phyloP scores from a whole-genome alignment of 768 basidiomycete genomes.

The Lyophyllum atratum region DNA sequence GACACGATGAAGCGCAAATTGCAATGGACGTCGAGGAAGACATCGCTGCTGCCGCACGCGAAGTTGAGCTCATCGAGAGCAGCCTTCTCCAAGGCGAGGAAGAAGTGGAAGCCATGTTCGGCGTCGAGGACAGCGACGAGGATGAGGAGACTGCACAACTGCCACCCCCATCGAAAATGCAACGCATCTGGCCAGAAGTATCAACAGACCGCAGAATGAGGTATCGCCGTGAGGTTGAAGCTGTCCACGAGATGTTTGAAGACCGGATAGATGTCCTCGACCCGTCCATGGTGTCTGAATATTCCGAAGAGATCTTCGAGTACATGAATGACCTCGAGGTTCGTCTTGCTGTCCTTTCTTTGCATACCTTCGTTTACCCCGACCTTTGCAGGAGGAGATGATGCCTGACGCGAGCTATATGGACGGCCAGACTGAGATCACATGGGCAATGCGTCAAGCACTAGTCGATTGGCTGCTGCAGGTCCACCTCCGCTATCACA shows the following conservation, averaged over 20 bases:
- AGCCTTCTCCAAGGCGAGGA: conserved; percentile 45
- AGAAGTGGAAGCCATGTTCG: conserved; percentile 69
- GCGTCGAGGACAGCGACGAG: conserved; percentile 49
- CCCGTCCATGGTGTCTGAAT: conserved; percentile 97
- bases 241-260: conserved; percentile 66
- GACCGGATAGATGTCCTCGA: conserved; percentile 78
- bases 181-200: conserved; percentile 75
- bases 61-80: conserved; percentile 43
- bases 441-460: conserved; percentile 93
- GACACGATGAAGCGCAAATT: conserved; percentile 38
- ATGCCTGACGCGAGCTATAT: conserved; percentile 96
- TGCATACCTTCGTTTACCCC: conserved; percentile 18
- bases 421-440: conserved; percentile 89
- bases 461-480: conserved; percentile 98
- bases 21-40: conserved; percentile 72
- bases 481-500: conserved; percentile 97
- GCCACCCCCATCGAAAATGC: conserved; percentile 37
- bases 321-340: conserved; percentile 97
- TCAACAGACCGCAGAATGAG: conserved; percentile 59
- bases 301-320: conserved; percentile 96
- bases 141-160: conserved; percentile 30
- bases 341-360: conserved; percentile 22
- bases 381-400: conserved; percentile 59
- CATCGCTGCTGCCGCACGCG: conserved; percentile 26
- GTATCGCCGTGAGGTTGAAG: conserved; percentile 64